These are phyloP conservation scores for Hemileia vastatrix DNA, from an alignment of 1,284 basidiomycete genomes.

Conservation along the genomic window DNA sequence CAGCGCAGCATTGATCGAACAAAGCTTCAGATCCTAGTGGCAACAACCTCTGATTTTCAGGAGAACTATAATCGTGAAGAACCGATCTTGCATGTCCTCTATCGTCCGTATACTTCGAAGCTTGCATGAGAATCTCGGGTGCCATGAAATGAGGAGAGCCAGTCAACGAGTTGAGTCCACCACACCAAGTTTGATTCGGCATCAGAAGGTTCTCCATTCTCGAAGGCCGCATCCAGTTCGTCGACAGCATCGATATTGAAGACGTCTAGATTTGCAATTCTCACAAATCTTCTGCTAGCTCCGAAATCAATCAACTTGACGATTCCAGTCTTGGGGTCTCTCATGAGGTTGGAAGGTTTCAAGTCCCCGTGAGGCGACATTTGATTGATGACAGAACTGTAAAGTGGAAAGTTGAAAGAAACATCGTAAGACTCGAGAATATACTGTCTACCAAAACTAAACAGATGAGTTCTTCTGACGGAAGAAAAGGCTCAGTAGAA, in stretches of 20 bases:
- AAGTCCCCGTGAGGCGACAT: background rate
- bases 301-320: background rate
- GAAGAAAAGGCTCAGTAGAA: background rate
- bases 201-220: background rate
- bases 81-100: background rate
- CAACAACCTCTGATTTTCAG: background rate
- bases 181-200: background rate
- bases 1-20: background rate
- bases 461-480: too few relatives aligned
- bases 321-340: background rate
- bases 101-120: background rate
- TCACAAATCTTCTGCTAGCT: background rate
- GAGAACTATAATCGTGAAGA: background rate
- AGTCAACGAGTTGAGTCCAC: background rate
- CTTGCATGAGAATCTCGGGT: too few relatives aligned
- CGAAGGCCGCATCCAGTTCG: background rate
- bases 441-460: too few relatives aligned
- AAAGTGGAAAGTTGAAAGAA: too few relatives aligned
- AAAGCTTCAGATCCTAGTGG: background rate
- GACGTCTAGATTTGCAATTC: background rate
- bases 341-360: background rate
- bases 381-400: background rate
- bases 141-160: too few relatives aligned
- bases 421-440: too few relatives aligned
- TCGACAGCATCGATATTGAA: background rate